phyloP scores from a whole-genome alignment of 768 basidiomycete genomes.

The Dictyophora rubrovolvata region DNA sequence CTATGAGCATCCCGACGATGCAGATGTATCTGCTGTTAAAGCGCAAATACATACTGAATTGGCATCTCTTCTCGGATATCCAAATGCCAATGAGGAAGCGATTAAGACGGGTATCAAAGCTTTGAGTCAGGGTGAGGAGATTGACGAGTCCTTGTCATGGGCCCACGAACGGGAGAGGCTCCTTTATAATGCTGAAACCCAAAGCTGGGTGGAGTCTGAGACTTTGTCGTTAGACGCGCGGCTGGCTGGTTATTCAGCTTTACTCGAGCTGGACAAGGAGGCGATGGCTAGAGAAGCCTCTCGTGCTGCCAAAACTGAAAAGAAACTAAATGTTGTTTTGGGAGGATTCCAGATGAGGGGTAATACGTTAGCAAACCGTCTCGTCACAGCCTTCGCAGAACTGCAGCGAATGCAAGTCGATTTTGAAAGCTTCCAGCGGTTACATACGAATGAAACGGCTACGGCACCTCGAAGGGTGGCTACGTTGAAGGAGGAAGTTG shows the following conservation, averaged over 20 bases:
- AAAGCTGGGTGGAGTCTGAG: slow-evolving; percentile 58
- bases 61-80: slow-evolving; percentile 71
- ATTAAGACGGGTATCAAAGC: slow-evolving; percentile 67
- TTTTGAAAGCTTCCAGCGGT: slow-evolving; percentile 65
- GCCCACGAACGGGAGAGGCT: slow-evolving; percentile 52
- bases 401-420: slow-evolving; percentile 60
- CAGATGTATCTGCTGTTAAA: slow-evolving; percentile 59
- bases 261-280: slow-evolving; percentile 55
- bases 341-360: slow-evolving; percentile 87
- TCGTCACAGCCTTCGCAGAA: slow-evolving; percentile 60
- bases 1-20: slow-evolving; percentile 72
- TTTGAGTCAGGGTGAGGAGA: slow-evolving; percentile 49
- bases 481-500: slow-evolving; percentile 80
- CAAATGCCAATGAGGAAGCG: slow-evolving; percentile 69
- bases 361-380: slow-evolving; percentile 49
- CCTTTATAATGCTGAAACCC: slow-evolving; percentile 45
- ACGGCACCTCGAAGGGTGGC: slow-evolving; percentile 71
- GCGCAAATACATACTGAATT: slow-evolving; percentile 69
- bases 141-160: slow-evolving; percentile 62
- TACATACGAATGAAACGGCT: slow-evolving; percentile 62
- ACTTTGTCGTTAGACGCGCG: slow-evolving; percentile 50
- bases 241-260: slow-evolving; percentile 48
- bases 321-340: slow-evolving; percentile 76
- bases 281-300: slow-evolving; percentile 71
- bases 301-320: slow-evolving; percentile 78